Evolutionary conservation across 768 basidiomycete species (phyloP).

Genomic region (Rubroboletus pulcherrimus): DNA sequence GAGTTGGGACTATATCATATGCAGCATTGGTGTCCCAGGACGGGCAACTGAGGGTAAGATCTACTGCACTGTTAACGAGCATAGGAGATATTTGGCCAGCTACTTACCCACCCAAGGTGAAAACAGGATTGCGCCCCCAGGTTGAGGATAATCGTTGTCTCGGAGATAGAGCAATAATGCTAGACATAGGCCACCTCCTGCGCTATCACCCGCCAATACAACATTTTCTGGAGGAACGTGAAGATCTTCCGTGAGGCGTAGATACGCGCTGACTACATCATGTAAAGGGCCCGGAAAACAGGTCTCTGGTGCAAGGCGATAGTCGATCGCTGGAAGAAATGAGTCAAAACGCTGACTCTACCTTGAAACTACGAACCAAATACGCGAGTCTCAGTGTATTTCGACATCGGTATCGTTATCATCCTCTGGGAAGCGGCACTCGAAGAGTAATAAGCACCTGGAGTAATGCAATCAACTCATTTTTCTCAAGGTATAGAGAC

Average conservation of each 20-base stretch:
- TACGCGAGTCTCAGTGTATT: constrained; percentile 83
- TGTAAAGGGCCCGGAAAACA: constrained; percentile 86
- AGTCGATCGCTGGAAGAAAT: constrained; percentile 68
- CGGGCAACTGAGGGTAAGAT: constrained; percentile 94
- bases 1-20: constrained; percentile 80
- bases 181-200: constrained; percentile 84
- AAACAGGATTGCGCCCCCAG: constrained; percentile 83
- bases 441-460: constrained; percentile 90
- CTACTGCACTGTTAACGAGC: constrained; percentile 35
- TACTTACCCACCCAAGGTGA: constrained; percentile 92
- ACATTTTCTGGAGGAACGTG: constrained; percentile 91
- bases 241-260: constrained; percentile 83
- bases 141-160: constrained; percentile 83
- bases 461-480: not conserved
- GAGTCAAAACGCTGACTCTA: not conserved
- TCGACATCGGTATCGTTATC: constrained; percentile 87
- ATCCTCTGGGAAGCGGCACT: constrained; percentile 87
- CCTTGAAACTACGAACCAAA: constrained; percentile 53
- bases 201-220: constrained; percentile 85
- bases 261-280: constrained; percentile 83
- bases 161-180: constrained; percentile 91
- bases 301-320: constrained; percentile 94
- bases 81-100: not conserved
- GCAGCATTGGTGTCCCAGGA: constrained; percentile 95
- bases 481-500: not conserved